A percentile compares a stretch with the other conserved stretches of the same genome.
These are phyloP conservation scores for Tetrapisispora namnaoensis DNA, from an alignment of 805 yeast genomes.

Conservation along the genomic window DNA sequence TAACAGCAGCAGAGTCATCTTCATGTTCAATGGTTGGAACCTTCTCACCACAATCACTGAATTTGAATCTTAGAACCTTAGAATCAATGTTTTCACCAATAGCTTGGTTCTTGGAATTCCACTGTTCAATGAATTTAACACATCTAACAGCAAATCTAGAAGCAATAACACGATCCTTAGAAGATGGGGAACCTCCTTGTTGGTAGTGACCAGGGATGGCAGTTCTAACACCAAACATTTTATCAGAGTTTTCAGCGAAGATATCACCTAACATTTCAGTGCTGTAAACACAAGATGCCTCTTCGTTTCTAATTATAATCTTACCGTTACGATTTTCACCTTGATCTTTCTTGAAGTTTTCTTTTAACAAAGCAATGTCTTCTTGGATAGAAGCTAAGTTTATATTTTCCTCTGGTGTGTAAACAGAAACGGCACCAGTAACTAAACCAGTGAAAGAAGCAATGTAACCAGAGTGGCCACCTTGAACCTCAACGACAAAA, in stretches of 20 bases:
- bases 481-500: constrained; percentile 96
- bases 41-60: constrained; percentile 38
- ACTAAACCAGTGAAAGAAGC: constrained; percentile 79
- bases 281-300: constrained; percentile 72
- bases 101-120: constrained; percentile 32
- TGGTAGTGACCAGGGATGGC: constrained; percentile 98
- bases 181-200: constrained; percentile 93
- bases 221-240: constrained; percentile 79
- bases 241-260: constrained; percentile 66
- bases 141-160: constrained; percentile 86
- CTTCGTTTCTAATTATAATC: constrained; percentile 71
- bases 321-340: constrained; percentile 83
- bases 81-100: constrained; percentile 28
- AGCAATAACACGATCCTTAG: constrained; percentile 86
- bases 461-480: constrained; percentile 91
- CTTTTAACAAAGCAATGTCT: constrained; percentile 62
- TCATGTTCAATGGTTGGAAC: constrained; percentile 36
- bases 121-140: constrained; percentile 74
- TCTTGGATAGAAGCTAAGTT: constrained; percentile 57
- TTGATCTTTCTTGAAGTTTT: constrained; percentile 58
- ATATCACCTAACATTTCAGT: constrained; percentile 78
- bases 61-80: constrained; percentile 43
- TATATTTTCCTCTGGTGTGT: constrained; percentile 81
- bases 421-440: constrained; percentile 85
- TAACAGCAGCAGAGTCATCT: constrained; percentile 44